Percentiles rank a stretch among this genome's conserved stretches.
phyloP scores from a whole-genome alignment of 2,329 filamentous ascomycete species.

The Helicocarpus griseus region DNA sequence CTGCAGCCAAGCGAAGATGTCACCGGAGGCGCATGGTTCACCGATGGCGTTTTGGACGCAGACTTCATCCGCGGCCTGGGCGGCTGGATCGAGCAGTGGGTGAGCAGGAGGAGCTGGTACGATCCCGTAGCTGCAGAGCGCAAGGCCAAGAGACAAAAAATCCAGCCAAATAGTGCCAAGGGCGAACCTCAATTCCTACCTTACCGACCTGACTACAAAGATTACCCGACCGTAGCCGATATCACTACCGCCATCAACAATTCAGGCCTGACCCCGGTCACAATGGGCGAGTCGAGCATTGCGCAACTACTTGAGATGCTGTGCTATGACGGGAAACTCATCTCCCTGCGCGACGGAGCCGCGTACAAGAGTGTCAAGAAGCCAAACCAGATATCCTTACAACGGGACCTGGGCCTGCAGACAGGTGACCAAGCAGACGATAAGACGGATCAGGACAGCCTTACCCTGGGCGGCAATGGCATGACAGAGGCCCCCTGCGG shows the following conservation, averaged over 20 bases:
- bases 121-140: slow-evolving; percentile 33
- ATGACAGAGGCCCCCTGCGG: slow-evolving; percentile 87
- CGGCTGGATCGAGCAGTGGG: slow-evolving; percentile 61
- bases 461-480: slow-evolving; percentile 53
- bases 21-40: slow-evolving; percentile 91
- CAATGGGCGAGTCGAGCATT: slow-evolving; percentile 61
- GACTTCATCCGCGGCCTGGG: slow-evolving; percentile 74
- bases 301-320: slow-evolving; percentile 80
- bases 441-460: slow-evolving; percentile 23
- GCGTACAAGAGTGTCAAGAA: slow-evolving; percentile 41
- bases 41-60: slow-evolving; percentile 79
- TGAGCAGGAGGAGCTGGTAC: slow-evolving; percentile 64
- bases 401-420: slow-evolving; percentile 26
- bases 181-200: slow-evolving; percentile 34
- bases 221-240: slow-evolving; percentile 70
- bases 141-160: slow-evolving; percentile 33
- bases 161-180: slow-evolving; percentile 21
- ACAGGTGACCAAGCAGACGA: slow-evolving; percentile 20
- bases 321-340: slow-evolving; percentile 76
- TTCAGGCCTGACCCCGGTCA: slow-evolving; percentile 61
- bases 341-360: slow-evolving; percentile 44
- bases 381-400: slow-evolving; percentile 24
- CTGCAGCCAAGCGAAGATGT: slow-evolving; percentile 80
- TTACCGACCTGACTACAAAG: slow-evolving; percentile 55
- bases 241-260: slow-evolving; percentile 66